phyloP scores from a whole-genome alignment of 495 filamentous ascomycete species.

The Neurospora sp. region DNA sequence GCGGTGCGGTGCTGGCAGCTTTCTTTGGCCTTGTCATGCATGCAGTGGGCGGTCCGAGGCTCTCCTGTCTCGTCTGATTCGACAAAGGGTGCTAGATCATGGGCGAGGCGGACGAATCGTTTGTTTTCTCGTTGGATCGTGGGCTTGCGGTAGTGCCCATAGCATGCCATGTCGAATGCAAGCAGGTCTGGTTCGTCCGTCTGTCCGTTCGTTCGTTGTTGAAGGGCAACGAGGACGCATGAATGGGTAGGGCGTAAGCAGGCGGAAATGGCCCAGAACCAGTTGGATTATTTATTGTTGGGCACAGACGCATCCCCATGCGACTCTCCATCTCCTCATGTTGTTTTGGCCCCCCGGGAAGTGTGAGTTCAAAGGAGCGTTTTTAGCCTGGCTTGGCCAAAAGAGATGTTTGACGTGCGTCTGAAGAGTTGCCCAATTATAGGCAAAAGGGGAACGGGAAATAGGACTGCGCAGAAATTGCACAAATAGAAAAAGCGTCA shows the following conservation, averaged over 20 bases:
- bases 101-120: not conserved
- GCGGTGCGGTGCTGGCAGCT: conserved; percentile 9
- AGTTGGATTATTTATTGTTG: not conserved
- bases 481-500: not conserved
- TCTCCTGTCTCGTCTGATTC: conserved; percentile 9
- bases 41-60: conserved; percentile 1
- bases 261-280: not conserved
- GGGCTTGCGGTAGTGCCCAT: not conserved
- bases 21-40: conserved; percentile 18
- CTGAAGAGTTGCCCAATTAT: not conserved
- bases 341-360: too few species aligned
- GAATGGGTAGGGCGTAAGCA: not conserved
- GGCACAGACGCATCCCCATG: not conserved
- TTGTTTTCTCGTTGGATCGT: not conserved
- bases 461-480: not conserved
- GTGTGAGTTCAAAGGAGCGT: not conserved
- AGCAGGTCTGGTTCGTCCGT: not conserved
- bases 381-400: not conserved
- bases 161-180: not conserved
- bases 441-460: not conserved
- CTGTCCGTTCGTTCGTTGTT: not conserved
- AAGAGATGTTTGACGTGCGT: not conserved
- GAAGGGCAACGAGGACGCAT: not conserved
- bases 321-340: not conserved
- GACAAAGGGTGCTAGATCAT: not conserved